These are phyloP conservation scores for Pecoramyces ruminantium DNA, from an alignment of 192 early-diverging fungal species.

Conservation along the genomic window DNA sequence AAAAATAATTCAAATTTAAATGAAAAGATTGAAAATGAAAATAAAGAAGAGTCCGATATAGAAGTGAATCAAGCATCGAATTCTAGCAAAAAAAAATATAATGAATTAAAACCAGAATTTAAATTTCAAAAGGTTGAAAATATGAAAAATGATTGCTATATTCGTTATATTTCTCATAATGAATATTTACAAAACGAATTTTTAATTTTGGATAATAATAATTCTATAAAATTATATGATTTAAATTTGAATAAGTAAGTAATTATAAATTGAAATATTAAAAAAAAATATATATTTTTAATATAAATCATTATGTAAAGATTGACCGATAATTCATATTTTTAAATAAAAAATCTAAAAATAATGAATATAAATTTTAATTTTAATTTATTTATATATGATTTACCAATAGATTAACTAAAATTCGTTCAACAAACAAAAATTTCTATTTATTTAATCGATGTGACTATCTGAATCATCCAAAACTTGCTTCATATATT, in stretches of 20 bases:
- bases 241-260: neutral
- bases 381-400: too few species aligned
- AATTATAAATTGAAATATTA: too few species aligned
- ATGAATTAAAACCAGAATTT: neutral
- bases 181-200: neutral
- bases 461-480: neutral
- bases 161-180: neutral
- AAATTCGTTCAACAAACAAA: neutral
- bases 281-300: too few species aligned
- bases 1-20: too few species aligned
- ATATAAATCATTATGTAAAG: too few species aligned
- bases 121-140: neutral
- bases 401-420: neutral
- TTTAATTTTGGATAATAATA: neutral
- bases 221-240: neutral
- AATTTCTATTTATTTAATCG: neutral
- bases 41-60: neutral
- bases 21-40: neutral
- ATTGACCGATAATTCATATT: too few species aligned
- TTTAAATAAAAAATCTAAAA: too few species aligned
- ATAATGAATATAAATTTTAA: too few species aligned
- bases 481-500: neutral
- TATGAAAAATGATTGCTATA: neutral
- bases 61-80: neutral
- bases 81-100: neutral